Conservation (phyloP, 495 filamentous ascomycete species). For the Annulohypoxylon bovei region DNA sequence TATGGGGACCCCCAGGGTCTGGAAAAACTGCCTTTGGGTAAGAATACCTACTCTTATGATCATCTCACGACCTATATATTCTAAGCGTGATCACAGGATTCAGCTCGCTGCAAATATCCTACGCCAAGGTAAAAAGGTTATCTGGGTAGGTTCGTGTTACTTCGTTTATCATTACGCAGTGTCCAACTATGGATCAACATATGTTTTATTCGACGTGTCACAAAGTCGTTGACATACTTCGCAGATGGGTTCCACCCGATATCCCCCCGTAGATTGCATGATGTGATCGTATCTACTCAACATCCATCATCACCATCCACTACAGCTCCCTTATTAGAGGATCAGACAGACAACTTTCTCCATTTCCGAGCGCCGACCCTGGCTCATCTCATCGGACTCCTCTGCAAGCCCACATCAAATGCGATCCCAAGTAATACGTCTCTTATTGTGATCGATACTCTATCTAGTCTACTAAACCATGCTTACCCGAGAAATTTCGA, state of each 20-base stretch:
- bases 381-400: constrained; percentile 78
- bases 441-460: constrained; percentile 79
- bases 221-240: constrained; percentile 14
- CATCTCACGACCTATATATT: neutral
- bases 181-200: neutral
- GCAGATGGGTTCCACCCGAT: constrained; percentile 39
- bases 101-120: constrained; percentile 74
- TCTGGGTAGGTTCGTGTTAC: constrained; percentile 82
- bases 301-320: neutral
- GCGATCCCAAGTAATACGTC: constrained; percentile 69
- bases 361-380: constrained; percentile 62
- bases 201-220: constrained; percentile 7
- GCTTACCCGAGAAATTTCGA: constrained; percentile 67
- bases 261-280: constrained; percentile 36
- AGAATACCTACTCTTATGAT: constrained; percentile 7
- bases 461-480: constrained; percentile 76
- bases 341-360: constrained; percentile 43
- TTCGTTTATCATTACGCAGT: neutral
- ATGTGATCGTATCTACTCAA: constrained; percentile 33
- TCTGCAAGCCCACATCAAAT: constrained; percentile 67
- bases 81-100: constrained; percentile 60
- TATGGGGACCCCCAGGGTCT: constrained; percentile 87
- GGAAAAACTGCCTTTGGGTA: constrained; percentile 91
- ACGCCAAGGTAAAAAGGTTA: constrained; percentile 67
- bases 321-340: constrained; percentile 7